Percentiles rank a stretch among this genome's conserved stretches.
phyloP scores from a whole-genome alignment of 2,329 filamentous ascomycete genomes.

The Trichophyton simii region DNA sequence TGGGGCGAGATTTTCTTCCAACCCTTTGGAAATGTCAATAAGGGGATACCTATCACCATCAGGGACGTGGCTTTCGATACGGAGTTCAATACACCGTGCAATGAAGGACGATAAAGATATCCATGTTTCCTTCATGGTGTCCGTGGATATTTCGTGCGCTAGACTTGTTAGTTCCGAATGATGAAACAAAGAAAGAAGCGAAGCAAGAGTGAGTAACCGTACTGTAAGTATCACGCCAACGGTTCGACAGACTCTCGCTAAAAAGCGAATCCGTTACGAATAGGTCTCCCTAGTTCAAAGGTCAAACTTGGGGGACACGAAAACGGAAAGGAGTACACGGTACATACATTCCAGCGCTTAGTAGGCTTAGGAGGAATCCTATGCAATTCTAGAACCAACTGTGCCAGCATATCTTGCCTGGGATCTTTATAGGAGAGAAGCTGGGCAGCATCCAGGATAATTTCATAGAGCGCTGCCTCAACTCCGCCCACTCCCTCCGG shows the following conservation, averaged over 20 bases:
- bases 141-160: not conserved
- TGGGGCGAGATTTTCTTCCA: not conserved
- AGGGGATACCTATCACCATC: not conserved
- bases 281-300: not conserved
- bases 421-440: slow-evolving; percentile 5
- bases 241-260: not conserved
- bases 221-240: slow-evolving; percentile 1
- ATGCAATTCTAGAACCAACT: slow-evolving; percentile 4
- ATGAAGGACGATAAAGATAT: not conserved
- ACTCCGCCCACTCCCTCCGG: not conserved
- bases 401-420: slow-evolving; percentile 1
- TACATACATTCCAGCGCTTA: slow-evolving; percentile 2
- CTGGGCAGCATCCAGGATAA: not conserved
- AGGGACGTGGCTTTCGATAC: not conserved
- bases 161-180: no score
- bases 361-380: not conserved
- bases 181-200: no score
- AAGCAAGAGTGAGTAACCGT: not conserved
- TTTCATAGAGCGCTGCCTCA: not conserved
- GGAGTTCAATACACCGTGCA: not conserved
- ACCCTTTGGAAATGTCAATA: not conserved
- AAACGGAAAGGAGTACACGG: not conserved
- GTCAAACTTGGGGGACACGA: not conserved
- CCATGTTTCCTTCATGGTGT: not conserved
- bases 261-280: not conserved